A percentile compares a stretch with the other conserved stretches of the same genome.
phyloP scores from a whole-genome alignment of 768 basidiomycete genomes.

The Harrya chromipes region DNA sequence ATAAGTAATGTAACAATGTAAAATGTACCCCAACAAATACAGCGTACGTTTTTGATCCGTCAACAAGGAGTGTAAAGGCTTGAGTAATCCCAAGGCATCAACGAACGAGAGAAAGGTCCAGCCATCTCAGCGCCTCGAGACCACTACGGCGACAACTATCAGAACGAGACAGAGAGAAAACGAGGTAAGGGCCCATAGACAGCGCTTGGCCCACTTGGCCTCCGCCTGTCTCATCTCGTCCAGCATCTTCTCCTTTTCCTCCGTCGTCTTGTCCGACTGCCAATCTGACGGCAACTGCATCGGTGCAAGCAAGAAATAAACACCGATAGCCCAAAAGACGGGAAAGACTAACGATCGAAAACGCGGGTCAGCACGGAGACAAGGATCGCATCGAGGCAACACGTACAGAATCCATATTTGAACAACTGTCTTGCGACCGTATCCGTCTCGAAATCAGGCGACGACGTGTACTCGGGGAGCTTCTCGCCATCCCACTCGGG shows the following conservation, averaged over 20 bases:
- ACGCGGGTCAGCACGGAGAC: background rate
- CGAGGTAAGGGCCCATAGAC: constrained; percentile 50
- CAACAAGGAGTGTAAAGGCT: constrained; percentile 8
- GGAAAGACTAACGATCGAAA: constrained; percentile 46
- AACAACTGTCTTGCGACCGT: constrained; percentile 62
- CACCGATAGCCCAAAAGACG: constrained; percentile 59
- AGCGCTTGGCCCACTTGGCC: constrained; percentile 55
- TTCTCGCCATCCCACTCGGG: constrained; percentile 38
- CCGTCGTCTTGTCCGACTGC: constrained; percentile 55
- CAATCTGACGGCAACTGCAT: constrained; percentile 48
- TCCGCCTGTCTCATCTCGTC: constrained; percentile 46
- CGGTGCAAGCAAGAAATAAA: constrained; percentile 53
- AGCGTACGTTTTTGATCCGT: constrained; percentile 11
- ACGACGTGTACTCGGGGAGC: constrained; percentile 19
- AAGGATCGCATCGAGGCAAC: background rate
- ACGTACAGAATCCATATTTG: constrained; percentile 61
- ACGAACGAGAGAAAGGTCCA: background rate
- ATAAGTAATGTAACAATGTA: constrained; percentile 4
- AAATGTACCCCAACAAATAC: background rate
- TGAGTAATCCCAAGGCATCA: background rate
- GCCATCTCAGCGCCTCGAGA: constrained; percentile 20
- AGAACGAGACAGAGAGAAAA: constrained; percentile 39
- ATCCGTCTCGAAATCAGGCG: constrained; percentile 42
- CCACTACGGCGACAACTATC: constrained; percentile 22
- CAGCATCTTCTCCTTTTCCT: constrained; percentile 46